Conservation (phyloP, 305 asterid genomes). For the Fraxinus albicans region DNA sequence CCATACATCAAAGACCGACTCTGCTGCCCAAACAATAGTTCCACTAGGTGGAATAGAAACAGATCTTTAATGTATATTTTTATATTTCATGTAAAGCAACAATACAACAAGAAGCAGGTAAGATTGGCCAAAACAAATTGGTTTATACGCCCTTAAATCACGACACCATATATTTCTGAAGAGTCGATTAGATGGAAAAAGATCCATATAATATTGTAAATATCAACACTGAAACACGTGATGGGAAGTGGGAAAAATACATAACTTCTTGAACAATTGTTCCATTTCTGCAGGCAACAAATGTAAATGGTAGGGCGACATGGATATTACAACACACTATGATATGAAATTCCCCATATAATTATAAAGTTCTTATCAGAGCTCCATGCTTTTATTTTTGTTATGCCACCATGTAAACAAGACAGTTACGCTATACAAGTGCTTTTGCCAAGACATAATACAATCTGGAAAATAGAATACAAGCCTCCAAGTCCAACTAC, state of each 20-base stretch:
- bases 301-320: not conserved
- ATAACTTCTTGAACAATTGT: not conserved
- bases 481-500: constrained; percentile 5
- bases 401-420: not conserved
- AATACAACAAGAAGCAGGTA: not conserved
- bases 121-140: not conserved
- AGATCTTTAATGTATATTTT: not conserved
- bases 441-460: not conserved
- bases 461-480: not conserved
- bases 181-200: not conserved
- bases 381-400: not conserved
- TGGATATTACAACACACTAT: not conserved
- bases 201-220: not conserved
- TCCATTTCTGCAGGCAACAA: not conserved
- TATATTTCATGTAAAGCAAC: not conserved
- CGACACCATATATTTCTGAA: not conserved
- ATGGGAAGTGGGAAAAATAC: not conserved
- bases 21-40: not conserved
- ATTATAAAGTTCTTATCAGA: not conserved
- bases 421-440: not conserved
- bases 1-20: constrained; percentile 3
- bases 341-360: not conserved
- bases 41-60: constrained; percentile 8
- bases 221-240: not conserved
- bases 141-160: not conserved